phyloP scores from a whole-genome alignment of 129 eudicot species.

The Pseudognaphalium luteoalbum region DNA sequence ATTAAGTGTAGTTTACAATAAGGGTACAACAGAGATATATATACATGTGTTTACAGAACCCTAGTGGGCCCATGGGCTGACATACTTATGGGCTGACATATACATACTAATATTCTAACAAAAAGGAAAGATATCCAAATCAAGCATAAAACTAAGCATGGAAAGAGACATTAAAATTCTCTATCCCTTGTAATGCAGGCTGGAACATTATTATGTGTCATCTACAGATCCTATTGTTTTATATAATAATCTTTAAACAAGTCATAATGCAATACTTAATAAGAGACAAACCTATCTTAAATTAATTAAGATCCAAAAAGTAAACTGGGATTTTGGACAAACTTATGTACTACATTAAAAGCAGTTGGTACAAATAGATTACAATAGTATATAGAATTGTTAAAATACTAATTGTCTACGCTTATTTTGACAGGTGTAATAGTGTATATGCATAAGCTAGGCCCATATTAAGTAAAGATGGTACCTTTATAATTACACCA shows the following conservation, averaged over 20 bases:
- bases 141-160: slow-evolving; percentile 23
- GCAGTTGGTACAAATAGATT: slow-evolving; percentile 11
- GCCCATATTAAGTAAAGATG: slow-evolving; percentile 1
- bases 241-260: slow-evolving; percentile 19
- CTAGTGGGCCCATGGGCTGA: too few relatives aligned
- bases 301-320: slow-evolving; percentile 27
- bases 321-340: slow-evolving; percentile 36
- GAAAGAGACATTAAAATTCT: slow-evolving; percentile 45
- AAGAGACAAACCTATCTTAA: slow-evolving; percentile 25
- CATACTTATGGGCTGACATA: too few relatives aligned
- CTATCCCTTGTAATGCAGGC: slow-evolving; percentile 31
- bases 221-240: slow-evolving; percentile 29
- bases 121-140: slow-evolving; percentile 15
- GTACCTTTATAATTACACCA: slow-evolving; percentile 20
- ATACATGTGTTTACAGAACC: too few relatives aligned
- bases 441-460: slow-evolving; percentile 10
- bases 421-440: background rate
- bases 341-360: slow-evolving; percentile 24
- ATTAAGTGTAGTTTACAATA: too few relatives aligned
- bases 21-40: too few relatives aligned
- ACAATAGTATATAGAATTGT: background rate
- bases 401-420: background rate
- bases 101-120: too few relatives aligned
- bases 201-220: slow-evolving; percentile 37
- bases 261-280: slow-evolving; percentile 33